Base-by-base conservation (phyloP, 1,284 basidiomycete species). In the Trametes versicolor region DNA sequence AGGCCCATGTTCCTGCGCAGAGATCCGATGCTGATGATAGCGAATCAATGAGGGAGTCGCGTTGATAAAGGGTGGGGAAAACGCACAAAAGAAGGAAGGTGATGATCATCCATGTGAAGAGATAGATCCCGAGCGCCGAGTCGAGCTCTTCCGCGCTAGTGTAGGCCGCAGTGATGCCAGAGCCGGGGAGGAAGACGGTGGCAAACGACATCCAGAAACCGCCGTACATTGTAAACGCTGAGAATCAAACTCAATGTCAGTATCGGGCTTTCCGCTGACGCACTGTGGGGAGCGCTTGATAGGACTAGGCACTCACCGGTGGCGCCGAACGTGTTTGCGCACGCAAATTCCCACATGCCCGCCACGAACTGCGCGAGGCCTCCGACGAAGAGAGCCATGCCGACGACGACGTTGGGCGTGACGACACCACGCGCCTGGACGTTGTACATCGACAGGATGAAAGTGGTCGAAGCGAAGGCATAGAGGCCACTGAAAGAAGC, bases 151-250 rank as follows among this genome's bases (percentile, higher is more conserved):
- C 71, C 1, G 71, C 62, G 0, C 80, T 80, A 12, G 15, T 66
- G 71, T 87, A 93, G 0, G 90, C 85, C 0, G 77, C 75, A 13
- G 77, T 49, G 62, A 97, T 83, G 8, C 87, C 89, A 4, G 83
- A 85, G 41, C 82, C 81, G 23, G 92, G 93, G 65, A 91, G 84
- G 72, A 89, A 78, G 66, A 92, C 85, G 0, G 85, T 81, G 9
- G 85, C 90, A 62, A 87, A 94, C 4, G 91, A 93, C 78, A 94
- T 79, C 93, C 93, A 95, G 82, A 95, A 96, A 1, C 87, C 89
- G 62, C 93, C 94, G 72, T 93, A 96, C 1, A 89, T 89, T 0
- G 89, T 82, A 82, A 96, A 95, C 0, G 94, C 96, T 84, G 85
- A 81, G 45, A 45, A 64, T 53, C 50, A 67, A 60, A 43, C 12